phyloP scores from a whole-genome alignment of 2,329 filamentous ascomycete genomes.

The Stagonosporopsis rhizophila region DNA sequence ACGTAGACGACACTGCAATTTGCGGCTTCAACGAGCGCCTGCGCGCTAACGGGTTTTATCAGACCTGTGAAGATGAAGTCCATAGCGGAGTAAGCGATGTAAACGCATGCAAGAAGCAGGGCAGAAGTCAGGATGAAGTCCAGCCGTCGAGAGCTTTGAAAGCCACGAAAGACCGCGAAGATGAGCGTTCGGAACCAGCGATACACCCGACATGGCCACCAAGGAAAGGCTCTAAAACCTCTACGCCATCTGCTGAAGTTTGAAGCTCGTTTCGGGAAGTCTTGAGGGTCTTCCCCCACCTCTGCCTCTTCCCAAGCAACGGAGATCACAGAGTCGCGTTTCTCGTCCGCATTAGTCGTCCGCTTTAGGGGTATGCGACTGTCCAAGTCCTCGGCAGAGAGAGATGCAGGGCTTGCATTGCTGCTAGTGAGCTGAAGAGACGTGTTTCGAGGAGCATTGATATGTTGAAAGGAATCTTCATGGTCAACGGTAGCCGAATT shows the following conservation, averaged over 20 bases:
- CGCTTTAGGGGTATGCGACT: not conserved
- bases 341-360: not conserved
- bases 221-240: conserved; percentile 9
- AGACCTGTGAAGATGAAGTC: conserved; percentile 28
- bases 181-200: conserved; percentile 7
- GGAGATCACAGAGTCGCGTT: conserved; percentile 26
- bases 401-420: not conserved
- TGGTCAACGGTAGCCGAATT: not conserved
- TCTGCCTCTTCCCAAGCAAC: not conserved
- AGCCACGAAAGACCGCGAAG: conserved; percentile 17
- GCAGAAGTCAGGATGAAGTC: conserved; percentile 27
- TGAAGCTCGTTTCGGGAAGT: not conserved
- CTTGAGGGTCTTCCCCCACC: not conserved
- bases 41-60: conserved; percentile 34
- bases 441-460: not conserved
- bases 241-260: not conserved
- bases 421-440: not conserved
- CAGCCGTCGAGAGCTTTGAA: conserved; percentile 14
- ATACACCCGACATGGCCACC: conserved; percentile 30
- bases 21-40: conserved; percentile 26
- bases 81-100: conserved; percentile 27
- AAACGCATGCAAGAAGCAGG: conserved; percentile 19
- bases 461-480: not conserved
- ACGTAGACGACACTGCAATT: conserved; percentile 45
- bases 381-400: not conserved